Percentiles rank a stretch among this genome's conserved stretches.
Evolutionary conservation across 768 basidiomycete species (phyloP).

Genomic region (Phaeolepiota aurea): DNA sequence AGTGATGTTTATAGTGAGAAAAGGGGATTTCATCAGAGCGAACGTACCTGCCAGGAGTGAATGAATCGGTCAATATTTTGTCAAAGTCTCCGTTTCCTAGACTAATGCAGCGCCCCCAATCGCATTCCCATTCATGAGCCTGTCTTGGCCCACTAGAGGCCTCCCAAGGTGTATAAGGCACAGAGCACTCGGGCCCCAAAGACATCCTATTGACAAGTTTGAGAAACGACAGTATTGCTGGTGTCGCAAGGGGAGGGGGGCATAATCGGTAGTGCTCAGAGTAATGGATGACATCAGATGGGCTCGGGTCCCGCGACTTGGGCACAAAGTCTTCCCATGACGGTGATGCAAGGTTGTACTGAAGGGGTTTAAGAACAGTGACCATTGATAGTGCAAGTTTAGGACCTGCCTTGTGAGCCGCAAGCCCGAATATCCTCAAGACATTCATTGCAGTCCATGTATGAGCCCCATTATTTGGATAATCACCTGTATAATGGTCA

Average conservation of each 20-base stretch:
- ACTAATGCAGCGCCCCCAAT: constrained; percentile 54
- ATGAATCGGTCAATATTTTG: constrained; percentile 33
- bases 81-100: constrained; percentile 21
- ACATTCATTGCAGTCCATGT: constrained; percentile 40
- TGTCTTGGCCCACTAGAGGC: constrained; percentile 15
- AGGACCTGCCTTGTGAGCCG: constrained; percentile 45
- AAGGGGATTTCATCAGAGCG: constrained; percentile 4
- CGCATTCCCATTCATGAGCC: constrained; percentile 58
- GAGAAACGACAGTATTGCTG: constrained; percentile 67
- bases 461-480: constrained; percentile 25
- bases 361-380: constrained; percentile 7
- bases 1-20: neutral
- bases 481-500: constrained; percentile 31
- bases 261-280: constrained; percentile 34
- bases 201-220: constrained; percentile 36
- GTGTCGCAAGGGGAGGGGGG: constrained; percentile 56
- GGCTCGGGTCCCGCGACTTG: constrained; percentile 11
- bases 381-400: constrained; percentile 3
- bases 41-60: constrained; percentile 48
- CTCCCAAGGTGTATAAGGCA: constrained; percentile 24
- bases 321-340: constrained; percentile 54
- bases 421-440: constrained; percentile 56
- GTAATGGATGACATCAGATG: constrained; percentile 30
- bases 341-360: constrained; percentile 56
- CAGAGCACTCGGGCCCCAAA: constrained; percentile 17